Base-by-base conservation (phyloP, 108 stramenopile genomes). In the Poteriospumella lacustris region DNA sequence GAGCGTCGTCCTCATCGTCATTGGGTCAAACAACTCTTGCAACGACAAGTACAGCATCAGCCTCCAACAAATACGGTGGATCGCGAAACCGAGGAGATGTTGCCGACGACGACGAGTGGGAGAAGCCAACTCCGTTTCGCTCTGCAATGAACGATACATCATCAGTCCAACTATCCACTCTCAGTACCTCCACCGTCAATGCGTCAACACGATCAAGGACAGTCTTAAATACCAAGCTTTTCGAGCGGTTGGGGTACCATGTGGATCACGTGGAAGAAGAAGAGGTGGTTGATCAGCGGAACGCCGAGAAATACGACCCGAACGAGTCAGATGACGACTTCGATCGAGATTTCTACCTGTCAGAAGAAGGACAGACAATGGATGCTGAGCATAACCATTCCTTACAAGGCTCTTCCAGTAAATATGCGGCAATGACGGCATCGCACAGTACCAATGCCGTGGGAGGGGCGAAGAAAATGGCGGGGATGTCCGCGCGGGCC, bases 341-440 rank as follows among this genome's bases (percentile, higher is more conserved):
- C 82, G 93, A 94, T 79, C 87, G 93, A 31, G 76, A 91, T 39
- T 95, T 91, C 77, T 97, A 97, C 81, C 82, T 94, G 39, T 91
- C 88, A 34, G 95, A 92, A 26, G 93, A 95, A 68, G 92, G 89
- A 3, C 70, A 73, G 31, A 73, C 70, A 5, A 26, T 24, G 5
- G 70, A 24, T 24, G 12, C 9, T 42, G 70, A 73, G 5, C 26
- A 24, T 26, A 9, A 26, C 24, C 9, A 19, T 12, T 39, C 36
- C 36, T n/a, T 9, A 9, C 60, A 68, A n/a, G 59, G 33, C 12
- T 15, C 36, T 2, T 24, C 34, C 2, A 12, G 60, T 1, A 34
- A 59, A 76, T 41, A 36, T 70, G 80, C 38, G 69, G 81, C 15
- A 44, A 79, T 12, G 75, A 59, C 47, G 24, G n/a, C n/a, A n/a